Base-by-base conservation (phyloP, 1,284 basidiomycete species). In the Filobasidium uniguttulatum region DNA sequence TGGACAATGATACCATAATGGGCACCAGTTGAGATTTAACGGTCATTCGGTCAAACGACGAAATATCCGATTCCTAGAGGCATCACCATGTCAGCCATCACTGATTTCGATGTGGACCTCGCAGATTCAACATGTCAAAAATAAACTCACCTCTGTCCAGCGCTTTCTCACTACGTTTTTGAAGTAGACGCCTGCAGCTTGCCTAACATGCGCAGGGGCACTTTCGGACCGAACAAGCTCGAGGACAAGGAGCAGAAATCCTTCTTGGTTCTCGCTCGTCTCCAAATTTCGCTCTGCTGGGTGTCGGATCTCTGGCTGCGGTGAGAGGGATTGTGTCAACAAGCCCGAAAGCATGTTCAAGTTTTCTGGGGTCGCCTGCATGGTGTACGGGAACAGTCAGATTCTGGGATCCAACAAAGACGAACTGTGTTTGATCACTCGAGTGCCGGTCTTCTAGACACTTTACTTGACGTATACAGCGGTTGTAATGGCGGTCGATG, bases 161-260 rank as follows among this genome's bases (percentile, higher is more conserved):
- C 82, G 76, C 35, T 78, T 72, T 65, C 84, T 88, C 48, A 86
- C 77, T 20, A 81, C 75, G 64, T 93, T 93, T 72, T 93, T 94
- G 56, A 93, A 79, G 69, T 83, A 89, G 40, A 93, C 80, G 52
- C 82, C 81, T 1, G 79, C 89, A 2, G 86, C 79, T 51, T 90
- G 79, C 59, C 87, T 73, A 31, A 85, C 77, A 1, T 83, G 71
- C 57, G 62, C 59, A 12, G 54, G 49, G 12, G 53, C 56, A 14
- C 51, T 50, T 54, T 78, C 78, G 63, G 82, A 77, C 60, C 81
- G 77, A 1, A 78, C 70, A 31, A 73, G 64, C 59, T 83, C 75
- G 55, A 90, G 77, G 50, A 88, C 78, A 54, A 91, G 77, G 38
- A 77, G 71, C 14, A 89, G 74, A 68, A 93, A 94, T n/a, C 83